These are phyloP conservation scores for Roridomyces roridus DNA, from an alignment of 768 basidiomycete species.

Conservation along the genomic window DNA sequence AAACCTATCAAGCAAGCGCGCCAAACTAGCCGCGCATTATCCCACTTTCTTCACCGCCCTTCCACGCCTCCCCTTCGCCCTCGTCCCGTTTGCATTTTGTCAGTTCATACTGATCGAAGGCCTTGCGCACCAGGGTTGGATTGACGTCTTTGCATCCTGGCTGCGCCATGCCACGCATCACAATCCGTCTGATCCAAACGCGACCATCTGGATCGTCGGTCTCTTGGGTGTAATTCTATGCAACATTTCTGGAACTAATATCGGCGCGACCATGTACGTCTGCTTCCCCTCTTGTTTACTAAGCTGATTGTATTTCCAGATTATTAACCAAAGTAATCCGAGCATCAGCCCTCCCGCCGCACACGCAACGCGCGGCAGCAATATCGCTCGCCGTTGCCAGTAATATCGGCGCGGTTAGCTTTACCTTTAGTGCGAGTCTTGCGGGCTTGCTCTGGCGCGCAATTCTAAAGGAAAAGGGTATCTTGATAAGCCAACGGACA, in stretches of 20 bases:
- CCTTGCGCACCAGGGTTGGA: constrained; percentile 86
- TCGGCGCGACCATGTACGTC: constrained; percentile 74
- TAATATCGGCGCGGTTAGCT: constrained; percentile 91
- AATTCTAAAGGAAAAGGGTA: constrained; percentile 77
- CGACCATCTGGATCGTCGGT: constrained; percentile 63
- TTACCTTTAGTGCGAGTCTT: constrained; percentile 87
- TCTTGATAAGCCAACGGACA: constrained; percentile 59
- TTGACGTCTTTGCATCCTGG: constrained; percentile 78
- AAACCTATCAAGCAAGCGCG: constrained; percentile 18
- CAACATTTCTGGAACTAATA: constrained; percentile 81
- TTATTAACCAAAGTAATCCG: constrained; percentile 82
- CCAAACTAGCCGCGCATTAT: constrained; percentile 47
- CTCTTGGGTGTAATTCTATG: constrained; percentile 67
- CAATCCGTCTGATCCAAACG: constrained; percentile 32
- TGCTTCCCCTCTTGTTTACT: background rate
- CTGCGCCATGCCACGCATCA: constrained; percentile 41
- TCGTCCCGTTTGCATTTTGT: constrained; percentile 91
- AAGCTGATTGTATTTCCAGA: constrained; percentile 1
- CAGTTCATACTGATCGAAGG: constrained; percentile 95
- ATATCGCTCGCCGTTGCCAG: constrained; percentile 84
- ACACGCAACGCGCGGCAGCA: constrained; percentile 58
- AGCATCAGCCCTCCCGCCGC: constrained; percentile 45
- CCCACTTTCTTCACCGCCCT: constrained; percentile 75
- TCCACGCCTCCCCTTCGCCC: constrained; percentile 75
- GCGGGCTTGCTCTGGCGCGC: constrained; percentile 86